Evolutionary conservation across 208 protist species (phyloP).

Genomic region (Trypanosoma conorhini): DNA sequence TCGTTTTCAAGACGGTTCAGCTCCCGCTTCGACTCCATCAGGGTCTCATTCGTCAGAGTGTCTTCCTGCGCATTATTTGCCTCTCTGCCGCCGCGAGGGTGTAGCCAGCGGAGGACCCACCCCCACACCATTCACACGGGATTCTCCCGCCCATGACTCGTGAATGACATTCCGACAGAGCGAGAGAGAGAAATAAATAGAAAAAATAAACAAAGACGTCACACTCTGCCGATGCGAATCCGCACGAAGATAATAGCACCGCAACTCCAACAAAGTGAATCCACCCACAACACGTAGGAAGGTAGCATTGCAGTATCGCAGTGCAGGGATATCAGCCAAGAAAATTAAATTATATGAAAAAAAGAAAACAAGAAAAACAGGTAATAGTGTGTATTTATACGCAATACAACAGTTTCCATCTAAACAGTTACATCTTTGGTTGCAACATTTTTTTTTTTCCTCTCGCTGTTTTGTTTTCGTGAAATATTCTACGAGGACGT

Average conservation of each 20-base stretch:
- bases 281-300: neutral
- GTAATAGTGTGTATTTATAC: neutral
- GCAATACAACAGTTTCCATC: neutral
- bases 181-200: conserved; percentile 6
- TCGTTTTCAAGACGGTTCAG: conserved; percentile 3
- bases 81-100: neutral
- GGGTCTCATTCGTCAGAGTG: neutral
- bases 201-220: neutral
- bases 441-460: too few species aligned
- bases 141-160: neutral
- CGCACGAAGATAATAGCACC: neutral
- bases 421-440: neutral
- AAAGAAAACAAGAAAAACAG: neutral
- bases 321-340: neutral
- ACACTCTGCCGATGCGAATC: neutral
- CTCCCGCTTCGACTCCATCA: conserved; percentile 7
- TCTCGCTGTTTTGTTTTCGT: neutral
- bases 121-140: conserved; percentile 5
- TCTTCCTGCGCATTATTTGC: neutral
- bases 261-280: neutral
- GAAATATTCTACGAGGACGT: neutral
- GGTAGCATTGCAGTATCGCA: neutral
- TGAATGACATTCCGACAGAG: neutral
- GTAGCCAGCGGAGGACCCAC: conserved; percentile 10
- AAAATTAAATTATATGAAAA: neutral